Conservation (phyloP, 331 rosid genomes). For the Phaseolus coccineus region DNA sequence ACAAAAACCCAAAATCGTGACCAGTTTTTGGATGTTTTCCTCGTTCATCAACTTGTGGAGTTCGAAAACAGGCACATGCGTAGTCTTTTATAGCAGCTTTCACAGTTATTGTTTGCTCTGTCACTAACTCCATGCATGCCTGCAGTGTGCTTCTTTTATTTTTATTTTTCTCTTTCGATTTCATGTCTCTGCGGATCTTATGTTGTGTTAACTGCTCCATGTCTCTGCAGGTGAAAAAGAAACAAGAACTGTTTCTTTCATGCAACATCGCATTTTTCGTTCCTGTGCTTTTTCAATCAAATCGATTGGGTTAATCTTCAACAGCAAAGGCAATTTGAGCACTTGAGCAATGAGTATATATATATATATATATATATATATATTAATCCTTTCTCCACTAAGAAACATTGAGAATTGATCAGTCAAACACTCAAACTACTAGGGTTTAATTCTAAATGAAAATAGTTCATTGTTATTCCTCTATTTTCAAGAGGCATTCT, state of each 20-base stretch:
- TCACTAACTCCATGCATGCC: conserved; percentile 15
- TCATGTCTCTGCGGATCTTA: neutral
- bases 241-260: conserved; percentile 20
- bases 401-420: too few species aligned
- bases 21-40: neutral
- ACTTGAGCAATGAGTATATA: too few species aligned
- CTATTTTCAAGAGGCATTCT: too few species aligned
- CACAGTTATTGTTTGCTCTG: neutral
- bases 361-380: too few species aligned
- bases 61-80: neutral
- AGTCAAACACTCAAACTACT: too few species aligned
- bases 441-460: too few species aligned
- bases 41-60: neutral
- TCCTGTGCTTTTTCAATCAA: neutral
- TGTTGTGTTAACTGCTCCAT: neutral
- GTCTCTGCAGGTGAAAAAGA: conserved; percentile 2
- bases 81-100: conserved; percentile 9
- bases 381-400: too few species aligned
- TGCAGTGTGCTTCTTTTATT: neutral
- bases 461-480: too few species aligned
- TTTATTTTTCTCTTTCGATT: neutral
- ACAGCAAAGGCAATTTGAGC: too few species aligned
- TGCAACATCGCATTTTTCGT: neutral
- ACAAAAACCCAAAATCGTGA: neutral
- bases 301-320: neutral